These are phyloP conservation scores for Stipa capillata DNA, from an alignment of 176 grass and related monocot genomes.

Conservation along the genomic window DNA sequence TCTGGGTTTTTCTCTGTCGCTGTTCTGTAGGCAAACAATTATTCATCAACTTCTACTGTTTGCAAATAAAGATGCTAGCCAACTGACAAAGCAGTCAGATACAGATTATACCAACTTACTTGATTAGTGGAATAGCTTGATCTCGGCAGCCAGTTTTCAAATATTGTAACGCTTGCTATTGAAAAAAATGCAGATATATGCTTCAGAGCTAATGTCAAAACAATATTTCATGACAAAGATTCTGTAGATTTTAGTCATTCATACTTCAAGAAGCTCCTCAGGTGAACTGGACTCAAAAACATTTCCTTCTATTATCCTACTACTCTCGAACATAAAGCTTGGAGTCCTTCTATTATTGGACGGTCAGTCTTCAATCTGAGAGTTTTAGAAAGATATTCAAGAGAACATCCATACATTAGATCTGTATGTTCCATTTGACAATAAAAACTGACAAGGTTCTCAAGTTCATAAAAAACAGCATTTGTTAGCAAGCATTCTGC, in stretches of 20 bases:
- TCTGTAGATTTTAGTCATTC: conserved; percentile 19
- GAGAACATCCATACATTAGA: no score
- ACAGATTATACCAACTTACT: conserved; percentile 25
- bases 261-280: conserved; percentile 43
- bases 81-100: conserved; percentile 1
- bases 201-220: conserved; percentile 6
- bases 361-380: no score
- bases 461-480: no score
- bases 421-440: no score
- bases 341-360: background rate
- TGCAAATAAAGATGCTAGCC: background rate
- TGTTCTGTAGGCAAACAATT: conserved; percentile 39
- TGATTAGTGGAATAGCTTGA: conserved; percentile 47
- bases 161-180: conserved; percentile 41
- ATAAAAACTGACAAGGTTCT: no score
- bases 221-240: conserved; percentile 3
- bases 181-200: background rate
- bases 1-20: conserved; percentile 74
- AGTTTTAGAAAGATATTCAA: no score
- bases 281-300: conserved; percentile 22
- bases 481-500: no score
- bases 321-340: conserved; percentile 15
- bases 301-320: conserved; percentile 19
- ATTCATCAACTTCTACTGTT: conserved; percentile 7
- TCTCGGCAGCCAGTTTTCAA: conserved; percentile 25